Evolutionary conservation across 208 protist genomes (phyloP), one percentile per base, ranked within the genome.

Genomic region (Crithidia expoeki): DNA sequence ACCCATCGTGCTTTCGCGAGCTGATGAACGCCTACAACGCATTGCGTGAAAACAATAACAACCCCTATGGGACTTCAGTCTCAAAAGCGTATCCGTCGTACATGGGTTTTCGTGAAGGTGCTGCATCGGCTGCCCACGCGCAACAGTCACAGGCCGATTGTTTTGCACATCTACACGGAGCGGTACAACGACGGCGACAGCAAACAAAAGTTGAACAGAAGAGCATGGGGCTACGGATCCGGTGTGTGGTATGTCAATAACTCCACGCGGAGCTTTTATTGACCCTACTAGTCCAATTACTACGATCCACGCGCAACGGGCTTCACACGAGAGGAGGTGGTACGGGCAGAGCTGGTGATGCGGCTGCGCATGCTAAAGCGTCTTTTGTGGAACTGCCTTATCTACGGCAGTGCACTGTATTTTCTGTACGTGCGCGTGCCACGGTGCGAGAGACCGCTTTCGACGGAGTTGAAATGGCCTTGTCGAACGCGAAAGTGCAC

Each of bases 211-310:
- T 25, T 50, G 4, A 21, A 75, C 11, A 56, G 23, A 2, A n/a
- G 51, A 10, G 51, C 56, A 38, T 66, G 57, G 53, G 68, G 66
- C 63, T 81, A 72, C 62, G 66, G 55, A 34, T 57, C 65, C 21
- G 62, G 52, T 30, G 40, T 27, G 21, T 36, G 23, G 19, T 56
- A 62, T 25, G 60, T 56, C 25, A 88, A 88, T 55, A 64, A 71
- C 23, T 81, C 76, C 6, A 85, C 79, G 11, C 68, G 76, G 14
- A 64, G 77, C 51, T 84, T 85, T 46, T 83, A 83, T 64, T 75
- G 83, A 9, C 57, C 67, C 14, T 83, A 74, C 53, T 42, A 5
- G 1, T 68, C 74, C 21, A 75, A 75, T 10, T 83, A 67, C 72
- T 32, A 46, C 47, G 60, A 73, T 21, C 77, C 70, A 5, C 62